phyloP scores from a whole-genome alignment of 2,329 filamentous ascomycete species.

The Scytalidium lignicola region DNA sequence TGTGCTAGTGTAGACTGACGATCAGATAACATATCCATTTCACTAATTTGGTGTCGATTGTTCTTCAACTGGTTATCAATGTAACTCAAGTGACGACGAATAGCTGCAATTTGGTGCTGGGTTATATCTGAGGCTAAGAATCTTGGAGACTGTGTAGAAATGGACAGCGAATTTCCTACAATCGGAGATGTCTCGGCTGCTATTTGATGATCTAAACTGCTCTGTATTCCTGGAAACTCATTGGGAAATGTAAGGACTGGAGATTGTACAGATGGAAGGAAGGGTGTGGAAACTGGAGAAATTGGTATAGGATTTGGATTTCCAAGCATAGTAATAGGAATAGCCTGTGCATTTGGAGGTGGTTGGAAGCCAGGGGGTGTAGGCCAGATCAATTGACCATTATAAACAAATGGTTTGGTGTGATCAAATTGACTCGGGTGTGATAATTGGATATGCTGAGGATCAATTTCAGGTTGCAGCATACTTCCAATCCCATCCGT shows the following conservation, averaged over 20 bases:
- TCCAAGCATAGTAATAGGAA: conserved; percentile 22
- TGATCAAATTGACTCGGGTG: conserved; percentile 28
- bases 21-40: conserved; percentile 42
- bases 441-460: conserved; percentile 26
- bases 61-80: conserved; percentile 54
- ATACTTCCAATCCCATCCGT: not conserved
- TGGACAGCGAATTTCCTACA: not conserved
- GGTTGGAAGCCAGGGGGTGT: conserved; percentile 19
- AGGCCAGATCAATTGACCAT: conserved; percentile 27
- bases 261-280: conserved; percentile 6
- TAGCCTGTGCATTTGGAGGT: conserved; percentile 15
- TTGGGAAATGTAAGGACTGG: not conserved
- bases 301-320: conserved; percentile 17
- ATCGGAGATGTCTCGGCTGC: not conserved
- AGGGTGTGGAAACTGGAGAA: conserved; percentile 5
- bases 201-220: not conserved
- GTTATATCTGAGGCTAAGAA: conserved; percentile 8
- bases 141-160: not conserved
- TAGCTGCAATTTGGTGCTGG: conserved; percentile 25
- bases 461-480: conserved; percentile 2
- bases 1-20: conserved; percentile 35
- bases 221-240: not conserved
- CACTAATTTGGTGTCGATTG: conserved; percentile 59
- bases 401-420: conserved; percentile 27
- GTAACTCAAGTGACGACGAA: conserved; percentile 49